Percentiles rank a stretch among this genome's conserved stretches.
These are phyloP conservation scores for Talaromyces nanjingensis DNA, from an alignment of 495 filamentous ascomycete genomes.

Conservation along the genomic window DNA sequence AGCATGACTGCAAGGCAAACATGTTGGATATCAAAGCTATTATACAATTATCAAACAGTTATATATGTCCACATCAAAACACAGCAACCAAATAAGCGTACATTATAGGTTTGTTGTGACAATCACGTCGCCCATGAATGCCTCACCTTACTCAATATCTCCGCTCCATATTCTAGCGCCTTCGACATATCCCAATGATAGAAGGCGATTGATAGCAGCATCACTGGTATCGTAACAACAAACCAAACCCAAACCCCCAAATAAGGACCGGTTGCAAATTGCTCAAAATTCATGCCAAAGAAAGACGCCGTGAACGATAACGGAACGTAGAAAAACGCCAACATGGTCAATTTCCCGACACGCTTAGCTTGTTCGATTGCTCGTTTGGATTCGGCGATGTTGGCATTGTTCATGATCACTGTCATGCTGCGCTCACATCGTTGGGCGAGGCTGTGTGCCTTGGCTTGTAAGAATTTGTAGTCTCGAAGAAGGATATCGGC, in stretches of 20 bases:
- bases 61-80: too few species aligned
- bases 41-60: too few species aligned
- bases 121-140: not conserved
- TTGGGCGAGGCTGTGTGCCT: constrained; percentile 8
- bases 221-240: not conserved
- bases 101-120: too few species aligned
- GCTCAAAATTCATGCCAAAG: constrained; percentile 38
- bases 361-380: constrained; percentile 21
- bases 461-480: constrained; percentile 15
- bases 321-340: constrained; percentile 15
- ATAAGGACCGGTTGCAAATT: not conserved
- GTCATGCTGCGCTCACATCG: constrained; percentile 17
- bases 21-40: too few species aligned
- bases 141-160: not conserved
- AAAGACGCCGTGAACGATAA: constrained; percentile 11
- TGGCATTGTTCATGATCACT: constrained; percentile 16
- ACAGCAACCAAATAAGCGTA: too few species aligned
- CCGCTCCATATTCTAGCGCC: not conserved
- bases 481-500: constrained; percentile 17
- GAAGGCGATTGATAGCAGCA: not conserved
- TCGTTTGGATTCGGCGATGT: constrained; percentile 20
- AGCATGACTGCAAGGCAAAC: too few species aligned
- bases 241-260: not conserved
- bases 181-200: not conserved
- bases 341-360: constrained; percentile 20